phyloP scores from a whole-genome alignment of 2,329 filamentous ascomycete species.

The Penicillium vulpinum region DNA sequence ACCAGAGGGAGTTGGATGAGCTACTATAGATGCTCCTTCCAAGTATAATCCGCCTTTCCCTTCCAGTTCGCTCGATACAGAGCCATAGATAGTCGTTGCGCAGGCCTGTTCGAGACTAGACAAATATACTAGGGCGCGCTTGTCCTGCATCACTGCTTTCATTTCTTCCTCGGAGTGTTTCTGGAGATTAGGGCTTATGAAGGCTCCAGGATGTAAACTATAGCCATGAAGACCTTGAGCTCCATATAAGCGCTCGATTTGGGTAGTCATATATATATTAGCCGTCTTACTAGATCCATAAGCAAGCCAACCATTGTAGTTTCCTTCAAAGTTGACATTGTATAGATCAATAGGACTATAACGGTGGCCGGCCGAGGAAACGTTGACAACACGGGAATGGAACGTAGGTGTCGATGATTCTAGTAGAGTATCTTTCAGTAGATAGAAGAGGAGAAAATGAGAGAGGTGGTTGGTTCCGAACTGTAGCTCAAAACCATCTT shows the following conservation, averaged over 20 bases:
- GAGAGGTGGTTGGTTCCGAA: conserved; percentile 37
- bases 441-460: conserved; percentile 36
- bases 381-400: conserved; percentile 8
- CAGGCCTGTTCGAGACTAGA: not conserved
- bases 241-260: not conserved
- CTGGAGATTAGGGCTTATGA: not conserved
- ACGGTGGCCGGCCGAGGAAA: conserved; percentile 19
- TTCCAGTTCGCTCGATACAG: not conserved
- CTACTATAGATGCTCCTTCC: not conserved
- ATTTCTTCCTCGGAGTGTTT: not conserved
- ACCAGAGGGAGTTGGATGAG: not conserved
- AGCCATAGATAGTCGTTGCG: not conserved
- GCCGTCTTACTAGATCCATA: conserved; percentile 50
- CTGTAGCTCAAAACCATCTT: conserved; percentile 33
- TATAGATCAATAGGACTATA: conserved; percentile 26
- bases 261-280: conserved; percentile 39
- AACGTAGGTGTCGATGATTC: conserved; percentile 4
- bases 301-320: not conserved
- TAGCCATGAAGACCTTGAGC: not conserved
- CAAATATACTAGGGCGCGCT: not conserved
- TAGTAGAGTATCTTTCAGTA: conserved; percentile 25
- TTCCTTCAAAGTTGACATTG: conserved; percentile 25
- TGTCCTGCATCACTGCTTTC: not conserved
- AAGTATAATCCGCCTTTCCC: not conserved
- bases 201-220: not conserved